A percentile compares a stretch with the other conserved stretches of the same genome.
Evolutionary conservation across 768 basidiomycete genomes (phyloP).

Genomic region (Suillus tomentosus): DNA sequence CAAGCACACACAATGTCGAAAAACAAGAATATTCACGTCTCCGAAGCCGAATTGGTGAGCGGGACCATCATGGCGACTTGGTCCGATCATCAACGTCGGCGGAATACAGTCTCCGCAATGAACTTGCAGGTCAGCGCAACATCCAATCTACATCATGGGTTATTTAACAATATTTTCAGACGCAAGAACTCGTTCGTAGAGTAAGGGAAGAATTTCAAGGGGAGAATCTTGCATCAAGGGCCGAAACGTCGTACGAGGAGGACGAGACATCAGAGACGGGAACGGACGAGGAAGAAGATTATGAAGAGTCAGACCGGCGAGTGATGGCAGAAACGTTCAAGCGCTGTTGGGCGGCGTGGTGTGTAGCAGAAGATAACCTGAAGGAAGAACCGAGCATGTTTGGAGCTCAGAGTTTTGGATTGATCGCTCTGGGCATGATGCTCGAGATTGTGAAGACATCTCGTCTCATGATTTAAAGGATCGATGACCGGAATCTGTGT

Average conservation of each 20-base stretch:
- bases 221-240: neutral
- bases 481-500: neutral
- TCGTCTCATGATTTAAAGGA: neutral
- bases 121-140: constrained; percentile 41
- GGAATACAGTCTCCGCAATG: constrained; percentile 43
- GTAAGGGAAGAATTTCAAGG: constrained; percentile 36
- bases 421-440: constrained; percentile 45
- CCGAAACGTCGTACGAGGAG: constrained; percentile 19
- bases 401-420: constrained; percentile 47
- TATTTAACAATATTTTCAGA: constrained; percentile 30
- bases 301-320: constrained; percentile 25
- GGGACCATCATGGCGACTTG: constrained; percentile 49
- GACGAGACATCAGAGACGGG: constrained; percentile 10
- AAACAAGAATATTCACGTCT: constrained; percentile 34
- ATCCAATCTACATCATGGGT: neutral
- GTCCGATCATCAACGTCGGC: constrained; percentile 42
- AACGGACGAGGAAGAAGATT: constrained; percentile 27
- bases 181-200: constrained; percentile 38
- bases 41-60: constrained; percentile 46
- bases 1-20: constrained; percentile 39
- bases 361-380: constrained; percentile 35
- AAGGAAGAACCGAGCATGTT: constrained; percentile 29
- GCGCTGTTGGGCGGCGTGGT: constrained; percentile 49
- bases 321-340: constrained; percentile 33
- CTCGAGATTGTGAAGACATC: constrained; percentile 41